phyloP scores from a whole-genome alignment of 2,329 filamentous ascomycete species.

The Escovopsis sp. region DNA sequence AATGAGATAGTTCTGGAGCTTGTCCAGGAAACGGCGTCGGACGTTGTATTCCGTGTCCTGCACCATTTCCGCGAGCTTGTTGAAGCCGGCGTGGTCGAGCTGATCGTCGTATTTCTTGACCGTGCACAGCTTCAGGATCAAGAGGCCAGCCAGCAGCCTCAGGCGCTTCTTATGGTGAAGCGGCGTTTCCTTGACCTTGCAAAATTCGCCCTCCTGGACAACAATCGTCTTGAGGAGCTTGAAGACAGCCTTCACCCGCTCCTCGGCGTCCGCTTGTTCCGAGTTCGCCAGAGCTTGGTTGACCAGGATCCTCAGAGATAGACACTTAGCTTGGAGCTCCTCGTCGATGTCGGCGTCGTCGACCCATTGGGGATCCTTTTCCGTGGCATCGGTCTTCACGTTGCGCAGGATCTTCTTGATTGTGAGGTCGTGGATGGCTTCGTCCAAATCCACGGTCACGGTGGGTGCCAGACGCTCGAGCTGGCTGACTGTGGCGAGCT shows the following conservation, averaged over 20 bases:
- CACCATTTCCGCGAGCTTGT: slow-evolving; percentile 63
- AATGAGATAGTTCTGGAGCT: slow-evolving; percentile 81
- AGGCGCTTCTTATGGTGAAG: slow-evolving; percentile 66
- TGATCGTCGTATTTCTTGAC: slow-evolving; percentile 62
- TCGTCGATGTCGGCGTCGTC: slow-evolving; percentile 56
- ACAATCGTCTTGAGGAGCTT: slow-evolving; percentile 67
- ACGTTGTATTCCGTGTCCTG: slow-evolving; percentile 67
- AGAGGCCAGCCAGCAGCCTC: slow-evolving; percentile 65
- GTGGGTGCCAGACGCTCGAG: slow-evolving; percentile 61
- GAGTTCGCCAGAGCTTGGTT: slow-evolving; percentile 60
- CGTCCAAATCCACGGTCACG: slow-evolving; percentile 57
- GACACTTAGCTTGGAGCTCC: slow-evolving; percentile 69
- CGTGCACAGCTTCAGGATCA: slow-evolving; percentile 71
- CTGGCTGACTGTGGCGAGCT: slow-evolving; percentile 56
- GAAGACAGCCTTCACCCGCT: slow-evolving; percentile 54
- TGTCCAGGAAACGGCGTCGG: slow-evolving; percentile 63
- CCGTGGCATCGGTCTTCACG: slow-evolving; percentile 47
- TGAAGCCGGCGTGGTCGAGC: slow-evolving; percentile 61
- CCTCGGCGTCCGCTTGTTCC: slow-evolving; percentile 37
- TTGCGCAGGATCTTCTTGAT: slow-evolving; percentile 61
- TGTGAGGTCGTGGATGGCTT: slow-evolving; percentile 65
- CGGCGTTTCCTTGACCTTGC: slow-evolving; percentile 61
- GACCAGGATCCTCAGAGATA: slow-evolving; percentile 72
- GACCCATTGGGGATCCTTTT: slow-evolving; percentile 49
- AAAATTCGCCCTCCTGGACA: slow-evolving; percentile 62